Conservation (phyloP, 495 filamentous ascomycete species). For the Clohesyomyces aquaticus region DNA sequence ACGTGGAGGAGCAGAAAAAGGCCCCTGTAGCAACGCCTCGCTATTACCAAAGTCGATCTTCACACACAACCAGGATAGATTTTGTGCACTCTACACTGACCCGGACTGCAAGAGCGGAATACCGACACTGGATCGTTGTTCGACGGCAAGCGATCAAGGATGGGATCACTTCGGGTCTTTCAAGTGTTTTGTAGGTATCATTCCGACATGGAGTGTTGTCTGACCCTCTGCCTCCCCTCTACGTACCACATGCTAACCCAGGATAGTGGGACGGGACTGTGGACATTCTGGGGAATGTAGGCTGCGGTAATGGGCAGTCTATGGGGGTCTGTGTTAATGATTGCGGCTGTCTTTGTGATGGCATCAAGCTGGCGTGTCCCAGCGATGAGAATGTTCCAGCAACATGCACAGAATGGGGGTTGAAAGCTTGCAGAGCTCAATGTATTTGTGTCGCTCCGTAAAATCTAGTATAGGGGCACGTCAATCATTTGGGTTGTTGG, state of each 20-base stretch:
- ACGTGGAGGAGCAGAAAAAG: no score
- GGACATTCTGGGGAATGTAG: not conserved
- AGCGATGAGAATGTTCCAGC: conserved; percentile 3
- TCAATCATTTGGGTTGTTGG: not conserved
- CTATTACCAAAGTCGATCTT: no score
- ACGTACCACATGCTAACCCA: not conserved
- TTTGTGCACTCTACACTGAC: not conserved
- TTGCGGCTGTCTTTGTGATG: not conserved
- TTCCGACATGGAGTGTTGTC: conserved; percentile 1
- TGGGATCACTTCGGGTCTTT: not conserved
- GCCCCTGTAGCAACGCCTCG: no score
- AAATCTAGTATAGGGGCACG: not conserved
- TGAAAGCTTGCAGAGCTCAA: not conserved
- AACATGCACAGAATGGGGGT: not conserved
- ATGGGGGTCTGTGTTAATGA: not conserved
- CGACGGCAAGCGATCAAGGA: not conserved
- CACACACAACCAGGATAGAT: no score
- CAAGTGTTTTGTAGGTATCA: not conserved
- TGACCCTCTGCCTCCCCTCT: conserved; percentile 1
- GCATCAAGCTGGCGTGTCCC: not conserved
- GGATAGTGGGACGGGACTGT: conserved; percentile 3
- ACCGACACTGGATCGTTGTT: not conserved
- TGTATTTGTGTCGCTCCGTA: not conserved
- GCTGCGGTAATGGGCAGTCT: not conserved
- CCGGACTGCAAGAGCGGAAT: not conserved